Conservation (phyloP, 768 basidiomycete genomes). For the Leucosporidium scottii region DNA sequence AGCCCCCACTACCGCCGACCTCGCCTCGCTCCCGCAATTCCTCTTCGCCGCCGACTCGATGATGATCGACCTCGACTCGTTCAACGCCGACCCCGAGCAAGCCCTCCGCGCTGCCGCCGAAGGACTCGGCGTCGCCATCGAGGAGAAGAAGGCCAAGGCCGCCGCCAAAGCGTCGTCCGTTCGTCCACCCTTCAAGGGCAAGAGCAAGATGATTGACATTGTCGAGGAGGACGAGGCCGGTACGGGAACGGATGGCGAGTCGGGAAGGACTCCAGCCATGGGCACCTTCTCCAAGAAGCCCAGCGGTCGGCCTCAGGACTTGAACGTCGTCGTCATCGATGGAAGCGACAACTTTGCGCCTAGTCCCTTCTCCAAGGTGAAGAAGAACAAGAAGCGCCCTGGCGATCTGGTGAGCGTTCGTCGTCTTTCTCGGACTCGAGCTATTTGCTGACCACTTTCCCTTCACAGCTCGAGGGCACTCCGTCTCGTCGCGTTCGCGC, state of each 20-base stretch:
- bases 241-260: neutral
- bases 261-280: constrained; percentile 14
- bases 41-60: constrained; percentile 2
- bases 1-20: constrained; percentile 27
- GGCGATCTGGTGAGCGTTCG: constrained; percentile 6
- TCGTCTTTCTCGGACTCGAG: too few relatives aligned
- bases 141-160: neutral
- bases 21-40: constrained; percentile 17
- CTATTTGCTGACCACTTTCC: neutral
- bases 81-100: constrained; percentile 19
- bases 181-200: constrained; percentile 5
- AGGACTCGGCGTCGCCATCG: constrained; percentile 11
- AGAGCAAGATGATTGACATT: neutral
- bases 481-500: constrained; percentile 22
- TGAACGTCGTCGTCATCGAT: constrained; percentile 18
- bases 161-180: neutral
- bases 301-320: neutral
- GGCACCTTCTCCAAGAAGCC: constrained; percentile 12
- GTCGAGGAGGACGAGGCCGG: constrained; percentile 3
- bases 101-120: constrained; percentile 12
- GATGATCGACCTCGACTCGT: constrained; percentile 16
- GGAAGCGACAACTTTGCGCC: constrained; percentile 17
- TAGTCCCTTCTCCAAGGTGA: constrained; percentile 16
- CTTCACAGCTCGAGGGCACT: constrained; percentile 3
- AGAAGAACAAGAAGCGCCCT: constrained; percentile 5